Evolutionary conservation across 257 asterid genomes (phyloP).

Genomic region (Plantago major): DNA sequence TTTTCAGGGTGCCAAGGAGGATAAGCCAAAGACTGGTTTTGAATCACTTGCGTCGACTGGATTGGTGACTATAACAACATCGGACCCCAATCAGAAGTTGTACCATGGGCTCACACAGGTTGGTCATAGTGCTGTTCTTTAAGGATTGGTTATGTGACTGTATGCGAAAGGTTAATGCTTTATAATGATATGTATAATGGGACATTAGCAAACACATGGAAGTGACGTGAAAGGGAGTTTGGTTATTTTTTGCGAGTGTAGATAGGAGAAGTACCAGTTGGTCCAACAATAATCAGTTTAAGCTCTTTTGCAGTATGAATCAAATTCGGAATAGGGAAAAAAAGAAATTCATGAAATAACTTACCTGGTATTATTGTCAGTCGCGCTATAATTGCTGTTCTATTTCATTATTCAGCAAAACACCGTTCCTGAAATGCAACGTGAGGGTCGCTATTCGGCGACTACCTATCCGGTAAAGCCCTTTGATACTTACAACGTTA

Average conservation of each 20-base stretch:
- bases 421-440: conserved; percentile 37
- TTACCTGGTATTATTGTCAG: neutral
- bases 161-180: no score
- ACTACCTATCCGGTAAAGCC: conserved; percentile 34
- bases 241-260: no score
- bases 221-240: no score
- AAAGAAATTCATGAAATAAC: no score
- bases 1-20: conserved; percentile 36
- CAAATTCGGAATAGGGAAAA: no score
- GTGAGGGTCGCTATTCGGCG: conserved; percentile 34
- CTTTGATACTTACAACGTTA: conserved; percentile 21
- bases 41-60: conserved; percentile 68
- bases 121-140: neutral
- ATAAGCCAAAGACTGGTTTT: conserved; percentile 46
- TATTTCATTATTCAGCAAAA: conserved; percentile 38
- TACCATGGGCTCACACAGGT: conserved; percentile 43
- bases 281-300: no score
- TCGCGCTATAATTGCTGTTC: neutral
- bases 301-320: no score
- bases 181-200: no score
- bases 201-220: no score
- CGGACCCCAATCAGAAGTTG: conserved; percentile 34
- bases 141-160: neutral
- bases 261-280: no score
- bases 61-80: conserved; percentile 40